These are phyloP conservation scores for Aspergillus proliferans DNA, from an alignment of 2,329 filamentous ascomycete genomes.

Conservation along the genomic window DNA sequence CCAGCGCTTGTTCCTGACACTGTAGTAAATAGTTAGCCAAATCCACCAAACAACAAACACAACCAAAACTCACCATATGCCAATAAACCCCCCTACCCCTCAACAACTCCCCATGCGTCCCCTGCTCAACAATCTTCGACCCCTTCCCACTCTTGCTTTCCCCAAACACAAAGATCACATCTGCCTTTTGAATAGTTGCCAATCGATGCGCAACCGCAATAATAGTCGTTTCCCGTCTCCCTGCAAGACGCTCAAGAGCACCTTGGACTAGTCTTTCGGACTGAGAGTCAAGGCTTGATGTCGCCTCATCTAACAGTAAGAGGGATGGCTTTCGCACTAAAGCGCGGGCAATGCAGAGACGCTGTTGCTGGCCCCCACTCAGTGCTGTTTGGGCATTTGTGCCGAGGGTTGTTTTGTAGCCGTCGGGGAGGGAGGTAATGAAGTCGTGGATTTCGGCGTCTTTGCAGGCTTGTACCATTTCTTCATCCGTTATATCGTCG, in stretches of 20 bases:
- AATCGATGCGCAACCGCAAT: conserved; percentile 72
- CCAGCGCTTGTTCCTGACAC: conserved; percentile 25
- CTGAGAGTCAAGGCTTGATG: conserved; percentile 57
- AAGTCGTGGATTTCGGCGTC: conserved; percentile 51
- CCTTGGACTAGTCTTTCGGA: conserved; percentile 62
- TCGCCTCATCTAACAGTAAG: conserved; percentile 56
- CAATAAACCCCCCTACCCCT: conserved; percentile 45
- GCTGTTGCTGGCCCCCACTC: conserved; percentile 52
- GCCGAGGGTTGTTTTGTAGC: conserved; percentile 45
- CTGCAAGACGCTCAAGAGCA: conserved; percentile 58
- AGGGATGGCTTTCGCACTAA: conserved; percentile 48
- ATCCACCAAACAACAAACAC: background rate
- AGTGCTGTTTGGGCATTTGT: conserved; percentile 44
- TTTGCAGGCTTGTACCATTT: conserved; percentile 42
- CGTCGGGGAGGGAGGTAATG: conserved; percentile 47
- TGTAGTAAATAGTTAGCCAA: conserved; percentile 6
- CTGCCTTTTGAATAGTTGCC: conserved; percentile 70
- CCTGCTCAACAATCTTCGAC: conserved; percentile 51
- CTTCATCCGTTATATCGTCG: conserved; percentile 29
- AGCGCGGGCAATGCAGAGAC: conserved; percentile 51
- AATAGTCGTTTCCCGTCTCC: conserved; percentile 54
- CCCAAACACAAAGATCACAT: conserved; percentile 74
- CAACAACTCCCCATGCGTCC: conserved; percentile 55
- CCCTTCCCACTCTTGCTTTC: conserved; percentile 40
- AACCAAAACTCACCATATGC: conserved; percentile 44